Evolutionary conservation across 306 rosid species (phyloP), one percentile per base, ranked within the genome.

Genomic region (Ammopiptanthus mongolicus): DNA sequence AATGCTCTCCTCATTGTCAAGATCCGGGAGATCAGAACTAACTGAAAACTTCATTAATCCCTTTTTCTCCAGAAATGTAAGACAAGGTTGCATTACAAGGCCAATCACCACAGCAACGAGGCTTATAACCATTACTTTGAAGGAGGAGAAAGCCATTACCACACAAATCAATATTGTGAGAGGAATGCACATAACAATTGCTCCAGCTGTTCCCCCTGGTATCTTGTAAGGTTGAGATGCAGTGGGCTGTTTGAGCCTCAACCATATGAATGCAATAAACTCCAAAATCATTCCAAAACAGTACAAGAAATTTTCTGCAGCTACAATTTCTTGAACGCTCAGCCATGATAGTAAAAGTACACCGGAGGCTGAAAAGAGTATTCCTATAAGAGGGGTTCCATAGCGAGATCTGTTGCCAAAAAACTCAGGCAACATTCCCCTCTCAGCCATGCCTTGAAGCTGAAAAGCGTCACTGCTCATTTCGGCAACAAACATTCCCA

Each of bases 401-500:
- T 89, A 39, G 6, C 87, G 87, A 44, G 95, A 89, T 56, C 93
- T 77, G 73, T 75, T 82, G 36, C 82, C 48, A 14, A 89, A 89
- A 77, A 87, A 83, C 82, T 84, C 89, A 0, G 97, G 97, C 33
- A 91, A 71, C 92, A 91, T 83, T 19, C 91, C 97, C 69, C 97
- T 73, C 81, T 91, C 92, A n/a, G 97, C 95, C 97, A 89, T 91
- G 3, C 97, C 97, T 1, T 89, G 84, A 87, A 91, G 97, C 73
- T 91, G 97, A 64, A 89, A 91, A 23, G 97, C 87, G 84, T 91
- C 97, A 8, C 95, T 91, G 79, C 89, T 91, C 97, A 91, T 91
- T 64, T 91, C 97, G 29, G 92, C 88, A 29, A 91, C 89, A 84
- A 91, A 91, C 95, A 91, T 87, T 51, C 97, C 97, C 95, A 89